Evolutionary conservation across 192 early-diverging fungal genomes (phyloP).

Genomic region (Podila minutissima): DNA sequence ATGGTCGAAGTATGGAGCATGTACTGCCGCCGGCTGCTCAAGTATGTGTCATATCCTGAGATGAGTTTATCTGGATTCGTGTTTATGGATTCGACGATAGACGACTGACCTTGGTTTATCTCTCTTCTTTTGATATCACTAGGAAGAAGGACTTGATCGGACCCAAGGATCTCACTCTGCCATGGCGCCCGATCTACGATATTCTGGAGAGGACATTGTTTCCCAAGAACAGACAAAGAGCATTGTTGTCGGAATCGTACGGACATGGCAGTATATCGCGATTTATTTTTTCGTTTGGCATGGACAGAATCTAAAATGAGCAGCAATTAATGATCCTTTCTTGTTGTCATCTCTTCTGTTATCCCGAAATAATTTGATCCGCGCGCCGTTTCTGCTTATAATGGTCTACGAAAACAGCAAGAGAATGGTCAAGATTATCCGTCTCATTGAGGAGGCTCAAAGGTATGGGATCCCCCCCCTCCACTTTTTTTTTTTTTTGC

Average conservation of each 20-base stretch:
- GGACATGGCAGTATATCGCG: not conserved
- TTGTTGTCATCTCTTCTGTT: not conserved
- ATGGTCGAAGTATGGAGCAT: slow-evolving; percentile 71
- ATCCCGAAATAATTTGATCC: slow-evolving; percentile 14
- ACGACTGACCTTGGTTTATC: not conserved
- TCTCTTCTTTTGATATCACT: not conserved
- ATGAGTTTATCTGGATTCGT: not conserved
- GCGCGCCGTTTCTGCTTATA: slow-evolving; percentile 6
- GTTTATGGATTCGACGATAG: not conserved
- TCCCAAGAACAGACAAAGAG: slow-evolving; percentile 75
- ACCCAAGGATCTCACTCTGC: slow-evolving; percentile 68
- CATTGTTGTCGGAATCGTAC: slow-evolving; percentile 66
- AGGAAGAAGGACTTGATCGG: slow-evolving; percentile 76
- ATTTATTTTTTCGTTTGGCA: not conserved
- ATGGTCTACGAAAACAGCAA: slow-evolving; percentile 48
- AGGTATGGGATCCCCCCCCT: slow-evolving; percentile 14
- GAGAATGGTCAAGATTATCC: slow-evolving; percentile 56
- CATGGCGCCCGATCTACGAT: slow-evolving; percentile 82
- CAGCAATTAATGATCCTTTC: slow-evolving; percentile 5
- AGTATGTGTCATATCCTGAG: slow-evolving; percentile 55
- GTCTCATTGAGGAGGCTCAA: slow-evolving; percentile 61
- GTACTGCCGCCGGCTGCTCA: slow-evolving; percentile 70
- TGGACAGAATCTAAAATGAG: slow-evolving; percentile 13
- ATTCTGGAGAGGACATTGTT: slow-evolving; percentile 64
- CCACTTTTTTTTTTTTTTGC: too few species aligned